Percentiles rank a stretch among this genome's conserved stretches.
phyloP scores from a whole-genome alignment of 208 protist genomes.

The Herpetomonas tarakana region DNA sequence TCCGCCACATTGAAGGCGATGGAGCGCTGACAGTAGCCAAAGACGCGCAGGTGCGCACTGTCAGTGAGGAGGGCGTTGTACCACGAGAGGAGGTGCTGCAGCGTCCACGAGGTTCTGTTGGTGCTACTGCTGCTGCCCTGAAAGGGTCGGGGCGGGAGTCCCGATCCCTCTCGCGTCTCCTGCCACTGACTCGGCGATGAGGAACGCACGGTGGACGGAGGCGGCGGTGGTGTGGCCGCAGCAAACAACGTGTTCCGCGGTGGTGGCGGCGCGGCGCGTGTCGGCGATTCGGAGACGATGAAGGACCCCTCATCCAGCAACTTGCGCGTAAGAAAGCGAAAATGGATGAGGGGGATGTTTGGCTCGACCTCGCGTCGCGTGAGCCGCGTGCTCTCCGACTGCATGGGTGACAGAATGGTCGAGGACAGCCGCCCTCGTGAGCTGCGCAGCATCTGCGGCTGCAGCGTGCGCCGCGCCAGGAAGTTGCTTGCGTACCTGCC shows the following conservation, averaged over 20 bases:
- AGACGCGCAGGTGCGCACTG: conserved; percentile 30
- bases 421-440: conserved; percentile 20
- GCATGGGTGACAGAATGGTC: conserved; percentile 18
- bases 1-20: conserved; percentile 29
- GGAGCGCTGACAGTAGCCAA: conserved; percentile 48
- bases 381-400: conserved; percentile 10
- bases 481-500: conserved; percentile 17
- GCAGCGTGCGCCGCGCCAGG: conserved; percentile 24
- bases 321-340: conserved; percentile 33
- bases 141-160: background rate
- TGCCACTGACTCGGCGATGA: background rate
- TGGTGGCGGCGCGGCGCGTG: no score
- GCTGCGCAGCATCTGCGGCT: conserved; percentile 23
- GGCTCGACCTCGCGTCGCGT: conserved; percentile 42
- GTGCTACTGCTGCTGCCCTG: background rate
- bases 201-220: no score
- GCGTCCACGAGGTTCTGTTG: conserved; percentile 25
- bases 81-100: conserved; percentile 54
- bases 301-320: conserved; percentile 12
- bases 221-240: background rate
- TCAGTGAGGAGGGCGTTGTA: conserved; percentile 42
- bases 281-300: background rate
- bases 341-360: conserved; percentile 49
- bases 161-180: background rate
- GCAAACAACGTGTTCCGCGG: background rate